Evolutionary conservation across 805 yeast genomes (phyloP).

Genomic region (Saturnispora besseyi): DNA sequence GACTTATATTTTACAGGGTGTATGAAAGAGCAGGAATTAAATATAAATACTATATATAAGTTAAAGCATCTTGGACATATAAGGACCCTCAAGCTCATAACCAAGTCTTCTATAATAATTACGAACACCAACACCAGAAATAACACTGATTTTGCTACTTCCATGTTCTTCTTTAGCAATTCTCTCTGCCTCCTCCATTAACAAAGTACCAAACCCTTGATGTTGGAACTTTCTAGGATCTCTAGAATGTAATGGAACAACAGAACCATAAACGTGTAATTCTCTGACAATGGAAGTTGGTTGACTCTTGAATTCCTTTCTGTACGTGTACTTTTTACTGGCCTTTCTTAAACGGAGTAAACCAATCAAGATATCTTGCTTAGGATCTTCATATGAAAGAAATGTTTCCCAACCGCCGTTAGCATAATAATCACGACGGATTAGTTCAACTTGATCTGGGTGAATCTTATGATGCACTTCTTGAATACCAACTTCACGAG

Average conservation of each 20-base stretch:
- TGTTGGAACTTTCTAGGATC: conserved; percentile 98
- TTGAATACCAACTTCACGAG: conserved; percentile 97
- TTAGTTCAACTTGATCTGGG: conserved; percentile 94
- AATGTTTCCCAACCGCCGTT: conserved; percentile 99
- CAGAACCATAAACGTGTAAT: conserved; percentile 94
- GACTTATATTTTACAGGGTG: neutral
- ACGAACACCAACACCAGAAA: conserved; percentile 95
- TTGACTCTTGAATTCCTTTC: conserved; percentile 78
- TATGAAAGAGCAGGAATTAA: neutral
- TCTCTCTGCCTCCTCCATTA: conserved; percentile 98
- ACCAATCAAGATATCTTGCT: conserved; percentile 91
- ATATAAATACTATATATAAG: neutral
- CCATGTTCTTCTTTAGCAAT: conserved; percentile 95
- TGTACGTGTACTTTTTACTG: conserved; percentile 76
- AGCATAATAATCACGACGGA: conserved; percentile 92
- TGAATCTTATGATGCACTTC: conserved; percentile 95
- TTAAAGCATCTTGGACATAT: conserved; percentile 64
- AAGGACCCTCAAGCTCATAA: conserved; percentile 89
- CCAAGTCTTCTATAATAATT: conserved; percentile 92
- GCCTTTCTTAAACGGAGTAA: conserved; percentile 81
- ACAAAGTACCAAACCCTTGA: conserved; percentile 94
- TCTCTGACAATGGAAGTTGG: conserved; percentile 94
- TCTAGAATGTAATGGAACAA: conserved; percentile 90
- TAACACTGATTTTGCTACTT: conserved; percentile 81
- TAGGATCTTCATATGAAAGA: conserved; percentile 91